Evolutionary conservation across 2,329 filamentous ascomycete species (phyloP), one percentile per base, ranked within the genome.

Genomic region (Westerdykella ornata): DNA sequence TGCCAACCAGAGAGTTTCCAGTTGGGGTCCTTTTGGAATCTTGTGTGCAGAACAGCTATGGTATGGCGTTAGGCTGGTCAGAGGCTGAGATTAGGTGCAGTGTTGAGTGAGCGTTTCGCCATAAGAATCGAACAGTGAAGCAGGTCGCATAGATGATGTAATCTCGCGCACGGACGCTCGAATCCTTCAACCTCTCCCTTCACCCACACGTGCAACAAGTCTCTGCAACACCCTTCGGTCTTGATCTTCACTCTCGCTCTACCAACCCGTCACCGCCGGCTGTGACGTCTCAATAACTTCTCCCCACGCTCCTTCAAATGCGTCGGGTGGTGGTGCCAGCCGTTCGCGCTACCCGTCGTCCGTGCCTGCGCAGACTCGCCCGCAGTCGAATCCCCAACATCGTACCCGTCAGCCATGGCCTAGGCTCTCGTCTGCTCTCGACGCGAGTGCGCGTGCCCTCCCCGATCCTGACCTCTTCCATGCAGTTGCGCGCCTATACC

Each of bases 401-500:
- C 37, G 50, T 60, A 45, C 54, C 60, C 26, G 62, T 59, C 43
- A 69, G 45, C 54, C 62, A 73, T 72, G 73, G 62, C 47, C 56
- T 69, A 64, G 63, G 67, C 53, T 59, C 69, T 51, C 72, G 75
- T 59, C 68, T 69, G 56, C 62, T 71, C 48, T 57, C 68, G 54
- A 57, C 63, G 51, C 57, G 54, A 62, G 55, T 52, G 52, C 62
- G 64, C 42, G 63, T 59, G 49, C 52, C 65, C 41, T 60, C 70
- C 48, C 64, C 60, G 53, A 67, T 77, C 42, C 70, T 84, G 42
- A 76, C 72, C 51, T 81, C 82, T 52, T 85, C 84, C 53, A 89
- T 90, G 85, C 83, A 85, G 67, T 68, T 83, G 59, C 81, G 85
- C 49, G 76, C 81, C 53, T 72, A 85, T 51, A 78, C 78, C 4